Percentiles rank a stretch among this genome's conserved stretches.
Evolutionary conservation across 768 basidiomycete genomes (phyloP).

Genomic region (Pisolithus marmoratus): DNA sequence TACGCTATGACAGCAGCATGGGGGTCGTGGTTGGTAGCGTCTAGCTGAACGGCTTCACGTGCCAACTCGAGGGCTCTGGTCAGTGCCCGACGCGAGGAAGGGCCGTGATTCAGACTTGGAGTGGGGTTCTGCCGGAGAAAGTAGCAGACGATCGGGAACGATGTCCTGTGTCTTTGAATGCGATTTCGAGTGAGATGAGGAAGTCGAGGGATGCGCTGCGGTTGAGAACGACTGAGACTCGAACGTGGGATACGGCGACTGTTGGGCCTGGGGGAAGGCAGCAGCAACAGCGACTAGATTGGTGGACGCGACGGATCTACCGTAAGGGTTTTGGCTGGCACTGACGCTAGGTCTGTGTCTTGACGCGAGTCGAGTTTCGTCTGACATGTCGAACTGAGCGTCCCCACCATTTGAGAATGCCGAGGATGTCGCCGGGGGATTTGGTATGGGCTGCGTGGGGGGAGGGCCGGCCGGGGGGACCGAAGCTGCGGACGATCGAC

Average conservation of each 20-base stretch:
- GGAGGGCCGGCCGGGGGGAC: slow-evolving; percentile 65
- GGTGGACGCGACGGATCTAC: slow-evolving; percentile 38
- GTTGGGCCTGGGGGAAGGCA: slow-evolving; percentile 51
- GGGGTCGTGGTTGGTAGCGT: slow-evolving; percentile 84
- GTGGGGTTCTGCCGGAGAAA: slow-evolving; percentile 41
- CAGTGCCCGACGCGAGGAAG: slow-evolving; percentile 79
- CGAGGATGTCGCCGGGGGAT: slow-evolving; percentile 40
- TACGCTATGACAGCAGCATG: slow-evolving; percentile 88
- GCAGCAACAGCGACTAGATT: slow-evolving; percentile 54
- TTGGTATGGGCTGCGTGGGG: slow-evolving; percentile 70
- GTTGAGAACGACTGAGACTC: slow-evolving; percentile 21
- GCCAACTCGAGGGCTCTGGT: slow-evolving; percentile 85
- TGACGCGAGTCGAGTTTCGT: slow-evolving; percentile 24
- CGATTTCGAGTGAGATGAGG: slow-evolving; percentile 24
- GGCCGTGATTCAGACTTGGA: slow-evolving; percentile 42
- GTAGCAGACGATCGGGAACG: slow-evolving; percentile 37
- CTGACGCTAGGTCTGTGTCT: slow-evolving; percentile 35
- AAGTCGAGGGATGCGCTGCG: slow-evolving; percentile 34
- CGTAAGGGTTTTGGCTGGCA: slow-evolving; percentile 21
- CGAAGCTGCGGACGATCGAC: slow-evolving; percentile 64
- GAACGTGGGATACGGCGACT: slow-evolving; percentile 22
- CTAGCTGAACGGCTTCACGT: slow-evolving; percentile 83
- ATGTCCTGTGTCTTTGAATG: slow-evolving; percentile 33
- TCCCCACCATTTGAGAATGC: slow-evolving; percentile 14
- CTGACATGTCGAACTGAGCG: slow-evolving; percentile 18